Evolutionary conservation across 371 early-diverging fungal species (phyloP).

Genomic region (Modicella reniformis): DNA sequence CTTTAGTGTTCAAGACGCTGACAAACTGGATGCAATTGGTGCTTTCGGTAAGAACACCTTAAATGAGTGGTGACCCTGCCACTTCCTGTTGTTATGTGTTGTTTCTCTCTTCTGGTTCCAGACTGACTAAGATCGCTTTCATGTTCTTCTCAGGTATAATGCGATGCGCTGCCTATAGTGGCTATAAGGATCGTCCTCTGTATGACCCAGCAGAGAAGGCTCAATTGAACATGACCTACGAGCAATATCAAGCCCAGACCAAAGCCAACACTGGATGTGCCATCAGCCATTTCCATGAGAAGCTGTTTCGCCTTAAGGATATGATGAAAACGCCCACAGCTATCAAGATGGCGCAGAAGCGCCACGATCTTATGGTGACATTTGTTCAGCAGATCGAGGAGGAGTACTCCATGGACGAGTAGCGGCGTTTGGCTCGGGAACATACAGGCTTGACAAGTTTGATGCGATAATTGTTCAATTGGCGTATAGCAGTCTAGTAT

Average conservation of each 20-base stretch:
- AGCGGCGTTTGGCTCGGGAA: background rate
- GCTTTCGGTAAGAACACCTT: constrained; percentile 67
- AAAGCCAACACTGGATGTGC: constrained; percentile 62
- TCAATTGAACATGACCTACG: constrained; percentile 63
- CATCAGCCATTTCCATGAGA: constrained; percentile 78
- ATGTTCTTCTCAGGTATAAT: constrained; percentile 60
- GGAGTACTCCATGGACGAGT: constrained; percentile 59
- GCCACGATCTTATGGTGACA: constrained; percentile 61
- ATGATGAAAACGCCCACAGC: constrained; percentile 72
- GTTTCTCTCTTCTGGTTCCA: background rate
- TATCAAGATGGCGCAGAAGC: constrained; percentile 61
- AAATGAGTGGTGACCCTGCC: background rate
- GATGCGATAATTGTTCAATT: background rate
- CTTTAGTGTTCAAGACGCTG: constrained; percentile 81
- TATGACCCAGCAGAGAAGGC: constrained; percentile 64
- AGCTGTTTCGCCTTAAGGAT: constrained; percentile 66
- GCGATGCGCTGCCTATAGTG: constrained; percentile 80
- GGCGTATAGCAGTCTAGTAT: background rate
- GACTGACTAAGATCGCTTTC: too few species aligned
- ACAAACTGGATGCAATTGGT: constrained; percentile 85
- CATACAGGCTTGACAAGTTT: too few species aligned
- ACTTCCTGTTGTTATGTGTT: background rate
- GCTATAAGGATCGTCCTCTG: constrained; percentile 69
- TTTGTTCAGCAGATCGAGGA: constrained; percentile 64
- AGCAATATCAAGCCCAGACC: constrained; percentile 62